Conservation (phyloP, 2,329 filamentous ascomycete species). For the Ceratocystiopsis minuta region DNA sequence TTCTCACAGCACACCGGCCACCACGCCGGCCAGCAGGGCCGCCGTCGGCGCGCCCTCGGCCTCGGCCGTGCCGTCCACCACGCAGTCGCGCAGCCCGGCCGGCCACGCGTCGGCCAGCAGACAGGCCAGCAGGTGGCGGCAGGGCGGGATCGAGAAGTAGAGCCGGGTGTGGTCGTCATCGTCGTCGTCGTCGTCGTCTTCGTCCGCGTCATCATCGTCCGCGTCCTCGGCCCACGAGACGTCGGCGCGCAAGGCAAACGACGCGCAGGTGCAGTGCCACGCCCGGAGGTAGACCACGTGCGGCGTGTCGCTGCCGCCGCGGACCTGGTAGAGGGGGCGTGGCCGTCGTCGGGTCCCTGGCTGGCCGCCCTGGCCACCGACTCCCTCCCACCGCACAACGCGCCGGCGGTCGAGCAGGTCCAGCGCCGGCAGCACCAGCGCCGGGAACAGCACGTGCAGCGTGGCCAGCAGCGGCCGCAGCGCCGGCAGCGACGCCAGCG, state of each 20-base stretch:
- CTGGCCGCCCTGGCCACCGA: slow-evolving; percentile 7
- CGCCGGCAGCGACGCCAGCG: slow-evolving; percentile 18
- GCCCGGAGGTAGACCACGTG: slow-evolving; percentile 58
- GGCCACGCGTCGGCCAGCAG: slow-evolving; percentile 51
- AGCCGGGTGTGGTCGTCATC: background rate
- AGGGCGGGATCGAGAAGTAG: slow-evolving; percentile 29
- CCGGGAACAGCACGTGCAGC: slow-evolving; percentile 71
- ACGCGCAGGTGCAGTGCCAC: slow-evolving; percentile 85
- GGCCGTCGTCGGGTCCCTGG: slow-evolving; percentile 4
- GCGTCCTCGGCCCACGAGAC: slow-evolving; percentile 1
- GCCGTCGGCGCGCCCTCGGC: slow-evolving; percentile 6
- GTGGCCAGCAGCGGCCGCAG: slow-evolving; percentile 48
- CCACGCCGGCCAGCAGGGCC: slow-evolving; percentile 59
- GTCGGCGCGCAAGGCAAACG: slow-evolving; percentile 46
- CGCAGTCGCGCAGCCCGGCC: slow-evolving; percentile 34
- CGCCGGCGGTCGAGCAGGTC: slow-evolving; percentile 70
- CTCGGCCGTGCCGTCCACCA: slow-evolving; percentile 34
- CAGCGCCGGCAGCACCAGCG: slow-evolving; percentile 63
- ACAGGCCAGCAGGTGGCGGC: slow-evolving; percentile 82
- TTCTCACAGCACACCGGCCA: slow-evolving; percentile 19
- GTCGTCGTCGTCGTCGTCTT: slow-evolving; percentile 1
- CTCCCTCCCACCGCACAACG: slow-evolving; percentile 40
- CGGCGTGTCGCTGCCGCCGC: slow-evolving; percentile 11
- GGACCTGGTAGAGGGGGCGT: slow-evolving; percentile 12
- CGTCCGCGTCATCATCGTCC: slow-evolving; percentile 3